Evolutionary conservation across 768 basidiomycete species (phyloP).

Genomic region (Psilocybe tampanensis): DNA sequence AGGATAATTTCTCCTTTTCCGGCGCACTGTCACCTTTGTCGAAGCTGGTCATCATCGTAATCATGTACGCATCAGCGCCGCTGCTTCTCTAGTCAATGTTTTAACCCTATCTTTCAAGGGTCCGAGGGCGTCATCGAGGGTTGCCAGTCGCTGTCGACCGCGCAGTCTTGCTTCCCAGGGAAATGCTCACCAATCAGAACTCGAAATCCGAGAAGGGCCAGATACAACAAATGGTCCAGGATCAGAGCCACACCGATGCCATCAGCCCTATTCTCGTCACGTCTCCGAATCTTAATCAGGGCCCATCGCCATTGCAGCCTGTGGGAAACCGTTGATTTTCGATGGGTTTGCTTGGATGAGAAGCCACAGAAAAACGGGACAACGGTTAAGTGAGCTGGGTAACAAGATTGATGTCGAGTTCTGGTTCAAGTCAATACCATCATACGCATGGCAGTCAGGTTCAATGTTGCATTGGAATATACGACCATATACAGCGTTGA

Average conservation of each 20-base stretch:
- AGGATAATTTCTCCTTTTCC: constrained; percentile 64
- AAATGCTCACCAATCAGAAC: constrained; percentile 24
- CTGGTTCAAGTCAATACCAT: too few species aligned
- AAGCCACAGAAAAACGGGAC: too few species aligned
- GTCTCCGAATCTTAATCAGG: too few species aligned
- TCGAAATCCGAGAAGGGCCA: neutral
- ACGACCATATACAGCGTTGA: too few species aligned
- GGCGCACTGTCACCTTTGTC: constrained; percentile 67
- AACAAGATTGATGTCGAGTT: too few species aligned
- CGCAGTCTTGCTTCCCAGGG: constrained; percentile 45
- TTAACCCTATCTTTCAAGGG: constrained; percentile 22
- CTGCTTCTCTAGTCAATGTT: neutral
- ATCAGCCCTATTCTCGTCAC: neutral
- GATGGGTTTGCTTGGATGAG: too few species aligned
- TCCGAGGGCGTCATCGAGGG: constrained; percentile 75
- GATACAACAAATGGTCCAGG: neutral
- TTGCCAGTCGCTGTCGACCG: constrained; percentile 69
- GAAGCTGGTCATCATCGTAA: constrained; percentile 69
- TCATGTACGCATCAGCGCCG: too few species aligned
- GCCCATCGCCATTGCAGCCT: too few species aligned
- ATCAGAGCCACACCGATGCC: neutral
- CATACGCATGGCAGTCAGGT: too few species aligned
- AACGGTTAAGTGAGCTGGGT: too few species aligned
- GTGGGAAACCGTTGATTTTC: too few species aligned
- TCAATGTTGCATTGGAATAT: too few species aligned